Evolutionary conservation across 2,329 filamentous ascomycete species (phyloP), one percentile per base, ranked within the genome.

Genomic region (Fusarium gaditjirri): DNA sequence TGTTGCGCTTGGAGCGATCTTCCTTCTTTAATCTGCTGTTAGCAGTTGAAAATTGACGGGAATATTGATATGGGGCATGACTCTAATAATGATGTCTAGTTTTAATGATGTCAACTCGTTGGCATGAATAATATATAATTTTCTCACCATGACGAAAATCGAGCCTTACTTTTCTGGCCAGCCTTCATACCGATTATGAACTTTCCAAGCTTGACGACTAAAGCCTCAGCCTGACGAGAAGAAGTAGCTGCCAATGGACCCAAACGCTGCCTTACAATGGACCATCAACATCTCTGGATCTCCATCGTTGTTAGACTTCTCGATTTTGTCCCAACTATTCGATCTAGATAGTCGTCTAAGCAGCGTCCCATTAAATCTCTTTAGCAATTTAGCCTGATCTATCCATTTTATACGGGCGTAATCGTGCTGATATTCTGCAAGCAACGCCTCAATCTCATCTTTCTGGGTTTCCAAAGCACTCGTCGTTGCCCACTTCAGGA

Each of bases 401-500:
- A 69, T 64, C 65, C 65, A 70, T 2, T 39, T 57, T 6, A 47
- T 35, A 1, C 55, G 54, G 4, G 44, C 36, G 14, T 49, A 70
- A 10, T 69, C 67, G 1, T n/a, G n/a, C 29, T 70, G 67, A 13
- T 70, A 70, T 5, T 61, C 54, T 5, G 14, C 16, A 35, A 70
- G 36, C 17, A 70, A 7, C 2, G 5, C 5, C 8, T 36, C 23
- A 0, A 70, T 36, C 1, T 63, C 50, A 4, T 14, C n/a, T 8
- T 25, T 21, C 1, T 56, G 59, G 5, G 23, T 1, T 8, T 29
- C 4, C 11, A 60, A 41, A 3, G 27, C 27, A 27, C 58, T 46
- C 1, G 49, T 25, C 10, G 31, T 67, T 2, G 55, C 65, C 65
- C 62, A 61, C 65, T 59, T 6, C 3, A 3, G 1, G 8, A 17